A percentile compares a stretch with the other conserved stretches of the same genome.
Evolutionary conservation across 768 basidiomycete genomes (phyloP).

Genomic region (Termitomyces sp.): DNA sequence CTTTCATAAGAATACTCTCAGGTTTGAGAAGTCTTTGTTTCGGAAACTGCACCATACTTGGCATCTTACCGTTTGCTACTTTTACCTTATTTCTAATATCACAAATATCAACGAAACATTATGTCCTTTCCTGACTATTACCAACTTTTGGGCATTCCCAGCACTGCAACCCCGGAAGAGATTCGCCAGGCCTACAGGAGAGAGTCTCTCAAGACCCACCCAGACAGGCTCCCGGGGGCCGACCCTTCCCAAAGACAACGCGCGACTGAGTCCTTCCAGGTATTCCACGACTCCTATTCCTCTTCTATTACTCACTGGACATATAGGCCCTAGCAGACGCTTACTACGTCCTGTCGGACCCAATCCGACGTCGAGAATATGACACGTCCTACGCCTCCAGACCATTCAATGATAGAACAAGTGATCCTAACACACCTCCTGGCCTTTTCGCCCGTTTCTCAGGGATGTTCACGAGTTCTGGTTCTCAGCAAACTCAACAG

Average conservation of each 20-base stretch:
- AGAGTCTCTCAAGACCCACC: slow-evolving; percentile 86
- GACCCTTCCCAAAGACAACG: slow-evolving; percentile 61
- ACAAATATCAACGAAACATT: slow-evolving; percentile 5
- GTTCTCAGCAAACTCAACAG: slow-evolving; percentile 29
- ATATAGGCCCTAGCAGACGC: slow-evolving; percentile 83
- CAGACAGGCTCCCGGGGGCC: slow-evolving; percentile 74
- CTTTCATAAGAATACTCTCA: no score
- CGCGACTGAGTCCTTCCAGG: slow-evolving; percentile 87
- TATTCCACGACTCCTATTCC: slow-evolving; percentile 17
- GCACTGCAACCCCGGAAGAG: slow-evolving; percentile 62
- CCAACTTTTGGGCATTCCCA: slow-evolving; percentile 49
- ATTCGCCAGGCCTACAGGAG: slow-evolving; percentile 74
- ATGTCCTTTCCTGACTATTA: slow-evolving; percentile 89
- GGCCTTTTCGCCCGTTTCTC: slow-evolving; percentile 78
- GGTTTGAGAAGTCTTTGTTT: no score
- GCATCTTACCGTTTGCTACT: no score
- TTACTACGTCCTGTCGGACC: slow-evolving; percentile 88
- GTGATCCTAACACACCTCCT: slow-evolving; percentile 61
- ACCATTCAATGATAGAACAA: slow-evolving; percentile 43
- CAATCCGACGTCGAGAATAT: slow-evolving; percentile 66
- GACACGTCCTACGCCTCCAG: slow-evolving; percentile 61
- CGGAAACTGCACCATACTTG: no score
- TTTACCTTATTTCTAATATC: no score
- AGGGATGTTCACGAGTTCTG: slow-evolving; percentile 51
- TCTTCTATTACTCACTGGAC: not conserved